phyloP scores from a whole-genome alignment of 352 stramenopile genomes.

The Globisporangium splendens region DNA sequence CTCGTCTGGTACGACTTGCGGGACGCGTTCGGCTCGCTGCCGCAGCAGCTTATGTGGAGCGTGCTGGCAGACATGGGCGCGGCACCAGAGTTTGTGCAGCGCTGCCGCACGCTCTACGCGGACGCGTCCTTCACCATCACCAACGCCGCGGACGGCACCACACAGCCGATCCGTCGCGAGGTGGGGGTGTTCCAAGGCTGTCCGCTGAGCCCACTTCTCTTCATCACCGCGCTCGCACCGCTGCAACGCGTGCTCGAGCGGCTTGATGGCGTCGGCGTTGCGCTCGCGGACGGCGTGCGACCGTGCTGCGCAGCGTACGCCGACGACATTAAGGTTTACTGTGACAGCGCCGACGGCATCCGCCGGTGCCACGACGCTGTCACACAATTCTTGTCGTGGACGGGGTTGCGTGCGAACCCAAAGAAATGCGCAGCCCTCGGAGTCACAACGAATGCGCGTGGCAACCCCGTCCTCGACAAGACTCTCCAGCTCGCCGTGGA shows the following conservation, averaged over 20 bases:
- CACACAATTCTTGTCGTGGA: too few species aligned
- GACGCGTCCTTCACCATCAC: too few species aligned
- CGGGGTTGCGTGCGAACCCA: too few species aligned
- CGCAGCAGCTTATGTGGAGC: constrained; percentile 15
- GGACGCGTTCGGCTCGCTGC: constrained; percentile 23
- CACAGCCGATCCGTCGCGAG: constrained; percentile 10
- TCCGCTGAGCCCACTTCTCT: constrained; percentile 24
- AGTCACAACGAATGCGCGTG: too few species aligned
- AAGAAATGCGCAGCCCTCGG: too few species aligned
- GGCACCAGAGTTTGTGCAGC: too few species aligned
- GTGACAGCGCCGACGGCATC: constrained; percentile 13
- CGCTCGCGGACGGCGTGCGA: not conserved
- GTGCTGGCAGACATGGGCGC: too few species aligned
- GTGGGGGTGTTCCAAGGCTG: constrained; percentile 22
- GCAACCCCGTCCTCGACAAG: too few species aligned
- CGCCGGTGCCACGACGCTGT: constrained; percentile 6
- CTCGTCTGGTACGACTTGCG: constrained; percentile 24
- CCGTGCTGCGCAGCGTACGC: constrained; percentile 11
- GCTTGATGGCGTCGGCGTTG: too few species aligned
- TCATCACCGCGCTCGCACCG: constrained; percentile 5
- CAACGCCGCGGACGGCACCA: constrained; percentile 8
- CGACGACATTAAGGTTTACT: constrained; percentile 24
- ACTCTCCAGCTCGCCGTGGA: too few species aligned
- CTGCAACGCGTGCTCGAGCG: not conserved
- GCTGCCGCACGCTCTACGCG: too few species aligned